A percentile compares a stretch with the other conserved stretches of the same genome.
Evolutionary conservation across 371 early-diverging fungal species (phyloP).

Genomic region (Cokeromyces recurvatus): DNA sequence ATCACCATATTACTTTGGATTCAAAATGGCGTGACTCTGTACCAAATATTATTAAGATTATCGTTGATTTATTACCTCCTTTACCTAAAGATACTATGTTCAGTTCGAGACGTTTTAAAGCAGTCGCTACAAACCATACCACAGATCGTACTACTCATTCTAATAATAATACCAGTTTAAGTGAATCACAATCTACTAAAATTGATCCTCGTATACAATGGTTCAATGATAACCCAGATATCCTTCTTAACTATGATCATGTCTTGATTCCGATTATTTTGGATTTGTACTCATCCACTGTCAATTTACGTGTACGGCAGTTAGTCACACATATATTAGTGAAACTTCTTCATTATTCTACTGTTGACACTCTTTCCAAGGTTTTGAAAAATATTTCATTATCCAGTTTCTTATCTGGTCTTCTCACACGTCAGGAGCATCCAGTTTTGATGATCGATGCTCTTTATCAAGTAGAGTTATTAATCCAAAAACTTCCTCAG

Average conservation of each 20-base stretch:
- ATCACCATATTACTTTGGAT: conserved; percentile 24
- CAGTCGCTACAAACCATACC: not conserved
- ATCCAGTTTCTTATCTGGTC: conserved; percentile 57
- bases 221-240: conserved; percentile 33
- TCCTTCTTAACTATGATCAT: conserved; percentile 36
- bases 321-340: conserved; percentile 50
- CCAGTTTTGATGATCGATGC: conserved; percentile 52
- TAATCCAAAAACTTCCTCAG: conserved; percentile 53
- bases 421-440: conserved; percentile 56
- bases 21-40: conserved; percentile 40
- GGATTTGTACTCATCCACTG: conserved; percentile 54
- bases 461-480: conserved; percentile 50
- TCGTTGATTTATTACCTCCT: conserved; percentile 59
- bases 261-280: conserved; percentile 53
- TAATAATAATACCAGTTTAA: too few species aligned
- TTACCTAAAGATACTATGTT: conserved; percentile 55
- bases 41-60: conserved; percentile 34
- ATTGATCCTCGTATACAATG: conserved; percentile 37
- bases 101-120: conserved; percentile 30
- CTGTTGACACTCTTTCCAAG: conserved; percentile 23
- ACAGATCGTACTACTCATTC: conserved; percentile 11
- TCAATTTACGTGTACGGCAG: conserved; percentile 53
- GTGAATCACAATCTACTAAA: too few species aligned
- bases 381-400: conserved; percentile 46
- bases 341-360: conserved; percentile 48